Base-by-base conservation (phyloP, 257 asterid genomes). In the Solanum etuberosum region DNA sequence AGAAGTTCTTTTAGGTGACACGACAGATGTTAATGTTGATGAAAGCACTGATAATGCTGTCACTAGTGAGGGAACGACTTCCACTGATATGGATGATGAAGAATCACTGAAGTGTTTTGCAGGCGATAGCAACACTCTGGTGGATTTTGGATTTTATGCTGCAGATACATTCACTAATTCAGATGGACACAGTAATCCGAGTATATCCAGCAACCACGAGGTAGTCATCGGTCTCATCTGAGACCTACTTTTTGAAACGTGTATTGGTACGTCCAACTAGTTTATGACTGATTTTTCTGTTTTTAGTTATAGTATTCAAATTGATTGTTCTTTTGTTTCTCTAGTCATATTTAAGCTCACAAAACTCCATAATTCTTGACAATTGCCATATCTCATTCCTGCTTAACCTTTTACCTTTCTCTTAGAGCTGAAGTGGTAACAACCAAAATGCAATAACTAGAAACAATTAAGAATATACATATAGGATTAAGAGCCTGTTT, bases 1-100 rank as follows among this genome's bases (percentile, higher is more conserved):
- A 73, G 97, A 93, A 91, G 91, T 91, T 87, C 95, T 95, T 87
- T 88, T 94, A 59, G 90, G 88, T 87, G 97, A 90, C 84, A 86
- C 31, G 83, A 83, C 86, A 21, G 90, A 88, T 29, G 51, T 85
- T 35, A 84, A 86, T 54, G 35, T 65, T 43, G 68, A 34, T 83
- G 85, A 73, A 73, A 85, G 68, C 72, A 86, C 43, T 59, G 88
- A 74, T 42, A 87, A 38, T 51, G 86, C 71, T 70, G 70, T 35
- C 34, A 48, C 25, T 84, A 70, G 63, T 5, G 89, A 57, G 86
- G 89, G 90, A 86, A 77, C 18, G n/a, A 83, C 90, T 83, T 59
- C 32, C 84, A 84, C 35, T 89, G 86, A 51, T n/a, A 37, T 32
- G 68, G 88, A 77, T 20, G 88, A 88, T 70, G 70, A 86, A 51